These are phyloP conservation scores for Umbelopsis ramanniana DNA, from an alignment of 192 early-diverging fungal genomes.

Conservation along the genomic window DNA sequence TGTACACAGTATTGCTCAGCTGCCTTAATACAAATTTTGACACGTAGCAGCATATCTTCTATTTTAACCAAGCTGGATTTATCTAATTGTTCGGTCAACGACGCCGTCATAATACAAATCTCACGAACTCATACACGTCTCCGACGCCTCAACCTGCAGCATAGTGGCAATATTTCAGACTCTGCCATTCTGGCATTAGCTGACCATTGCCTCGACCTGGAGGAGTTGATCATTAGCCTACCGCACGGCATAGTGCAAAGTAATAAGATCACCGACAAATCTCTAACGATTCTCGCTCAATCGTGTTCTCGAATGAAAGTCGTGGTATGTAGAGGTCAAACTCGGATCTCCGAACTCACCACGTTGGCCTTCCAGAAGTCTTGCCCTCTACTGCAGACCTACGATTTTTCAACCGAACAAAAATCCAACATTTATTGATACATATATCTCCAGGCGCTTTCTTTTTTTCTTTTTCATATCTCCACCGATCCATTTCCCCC, in stretches of 20 bases:
- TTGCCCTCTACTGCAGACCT: background rate
- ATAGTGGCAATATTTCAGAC: slow-evolving; percentile 19
- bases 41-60: background rate
- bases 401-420: background rate
- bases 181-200: slow-evolving; percentile 12
- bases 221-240: background rate
- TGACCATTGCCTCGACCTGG: slow-evolving; percentile 10
- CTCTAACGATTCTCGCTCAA: slow-evolving; percentile 2
- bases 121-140: background rate
- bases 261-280: slow-evolving; percentile 25
- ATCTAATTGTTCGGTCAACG: slow-evolving; percentile 23
- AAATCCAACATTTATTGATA: background rate
- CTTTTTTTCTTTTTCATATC: background rate
- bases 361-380: background rate
- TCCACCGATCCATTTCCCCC: background rate
- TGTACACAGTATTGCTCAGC: slow-evolving; percentile 14
- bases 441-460: background rate
- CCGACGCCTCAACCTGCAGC: slow-evolving; percentile 11
- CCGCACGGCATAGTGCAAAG: slow-evolving; percentile 22
- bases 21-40: slow-evolving; percentile 4
- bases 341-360: slow-evolving; percentile 9
- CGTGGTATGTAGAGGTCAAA: slow-evolving; percentile 15
- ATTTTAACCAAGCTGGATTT: slow-evolving; percentile 2
- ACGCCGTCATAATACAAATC: slow-evolving; percentile 14
- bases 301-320: background rate